Evolutionary conservation across 129 eudicot species (phyloP), one percentile per base, ranked within the genome.

Genomic region (Solidago caesia): DNA sequence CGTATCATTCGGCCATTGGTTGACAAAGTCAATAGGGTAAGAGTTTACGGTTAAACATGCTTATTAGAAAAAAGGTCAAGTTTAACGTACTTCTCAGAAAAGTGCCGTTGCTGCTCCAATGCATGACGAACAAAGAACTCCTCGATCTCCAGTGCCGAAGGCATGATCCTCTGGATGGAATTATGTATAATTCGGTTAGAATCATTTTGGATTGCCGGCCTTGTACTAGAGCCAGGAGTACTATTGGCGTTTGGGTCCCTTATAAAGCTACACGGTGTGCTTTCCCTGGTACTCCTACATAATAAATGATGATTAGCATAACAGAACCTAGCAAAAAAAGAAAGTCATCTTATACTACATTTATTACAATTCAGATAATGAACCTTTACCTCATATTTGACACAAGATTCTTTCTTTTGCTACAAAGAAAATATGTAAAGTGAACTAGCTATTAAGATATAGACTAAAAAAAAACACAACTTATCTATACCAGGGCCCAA

Each of bases 201-300:
- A 47, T 86, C 77, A 49, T 61, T 6, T 43, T 67, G 71, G 69
- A 57, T 69, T 63, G 82, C 77, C 3, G 83, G 84, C 81, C 84
- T 86, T 21, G 88, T 84, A 48, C 92, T 74, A 42, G 96, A 90
- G 27, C 96, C 96, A 2, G 96, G 91, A 65, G 90, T 84, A n/a
- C 77, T 74, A 9, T 57, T 49, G 43, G 73, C 74, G 63, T 85
- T 90, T 49, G 87, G 70, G 48, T 84, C 89, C 81, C 88, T 83
- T 43, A 86, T 88, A 66, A 85, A 76, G 89, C 92, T 88, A 63
- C 96, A 93, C 8, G 98, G 98, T 39, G 98, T 90, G 88, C 96
- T 90, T 81, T 93, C 98, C 69, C 97, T 84, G n/a, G 97, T 88
- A 80, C 88, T 77, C 89, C 98, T 93, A 80, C 52, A 58, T 48